These are phyloP conservation scores for Pseudogymnoascus sp. DNA, from an alignment of 2,329 filamentous ascomycete species.

Conservation along the genomic window DNA sequence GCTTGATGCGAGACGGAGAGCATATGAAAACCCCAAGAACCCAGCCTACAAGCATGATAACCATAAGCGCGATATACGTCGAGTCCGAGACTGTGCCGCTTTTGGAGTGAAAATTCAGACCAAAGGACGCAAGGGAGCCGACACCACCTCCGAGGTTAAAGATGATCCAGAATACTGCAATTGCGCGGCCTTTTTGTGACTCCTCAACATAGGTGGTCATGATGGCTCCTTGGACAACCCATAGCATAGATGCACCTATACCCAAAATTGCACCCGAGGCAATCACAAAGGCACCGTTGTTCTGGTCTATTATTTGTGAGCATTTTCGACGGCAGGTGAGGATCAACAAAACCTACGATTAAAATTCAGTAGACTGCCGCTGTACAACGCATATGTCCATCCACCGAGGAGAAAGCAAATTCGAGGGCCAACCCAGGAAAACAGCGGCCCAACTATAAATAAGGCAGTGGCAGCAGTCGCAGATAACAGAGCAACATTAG, in stretches of 20 bases:
- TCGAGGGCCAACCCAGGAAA: conserved; percentile 35
- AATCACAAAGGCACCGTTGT: conserved; percentile 37
- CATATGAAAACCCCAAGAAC: conserved; percentile 60
- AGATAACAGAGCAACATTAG: conserved; percentile 36
- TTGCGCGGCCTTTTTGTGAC: conserved; percentile 73
- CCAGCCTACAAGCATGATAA: conserved; percentile 71
- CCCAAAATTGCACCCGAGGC: conserved; percentile 60
- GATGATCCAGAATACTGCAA: conserved; percentile 87
- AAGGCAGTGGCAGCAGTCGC: conserved; percentile 36
- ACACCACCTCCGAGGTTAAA: conserved; percentile 87
- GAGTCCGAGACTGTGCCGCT: conserved; percentile 54
- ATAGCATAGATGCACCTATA: conserved; percentile 67
- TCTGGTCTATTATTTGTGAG: conserved; percentile 20
- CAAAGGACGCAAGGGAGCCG: conserved; percentile 60
- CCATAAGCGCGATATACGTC: conserved; percentile 81
- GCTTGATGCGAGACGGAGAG: conserved; percentile 68
- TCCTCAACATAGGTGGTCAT: conserved; percentile 86
- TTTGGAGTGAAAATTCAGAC: conserved; percentile 57
- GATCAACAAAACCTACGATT: conserved; percentile 26
- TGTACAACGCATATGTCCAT: conserved; percentile 39
- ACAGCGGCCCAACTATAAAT: conserved; percentile 37
- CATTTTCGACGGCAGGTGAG: neutral
- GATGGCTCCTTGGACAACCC: conserved; percentile 72
- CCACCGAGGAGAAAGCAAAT: conserved; percentile 36
- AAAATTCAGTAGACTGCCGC: conserved; percentile 36